A percentile compares a stretch with the other conserved stretches of the same genome.
These are phyloP conservation scores for Saccharomyces uvarum DNA, from an alignment of 1,139 yeast genomes.

Conservation along the genomic window DNA sequence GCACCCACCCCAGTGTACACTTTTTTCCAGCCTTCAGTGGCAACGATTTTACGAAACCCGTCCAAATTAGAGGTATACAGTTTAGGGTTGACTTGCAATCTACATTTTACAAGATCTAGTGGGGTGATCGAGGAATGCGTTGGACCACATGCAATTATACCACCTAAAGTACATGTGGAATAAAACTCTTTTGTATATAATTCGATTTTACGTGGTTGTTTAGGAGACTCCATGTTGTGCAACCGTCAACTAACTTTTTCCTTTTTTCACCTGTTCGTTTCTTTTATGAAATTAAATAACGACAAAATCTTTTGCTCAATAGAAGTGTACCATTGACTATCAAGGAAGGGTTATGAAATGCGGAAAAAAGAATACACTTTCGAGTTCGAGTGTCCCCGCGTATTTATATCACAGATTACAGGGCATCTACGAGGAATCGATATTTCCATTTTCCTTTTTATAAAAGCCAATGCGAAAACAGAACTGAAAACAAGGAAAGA, in stretches of 20 bases:
- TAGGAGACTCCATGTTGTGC: not conserved
- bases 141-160: slow-evolving; percentile 86
- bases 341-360: not conserved
- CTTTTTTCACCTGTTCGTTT: not conserved
- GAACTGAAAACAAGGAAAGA: not conserved
- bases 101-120: slow-evolving; percentile 83
- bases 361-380: not conserved
- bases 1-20: slow-evolving; percentile 85
- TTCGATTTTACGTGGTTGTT: slow-evolving; percentile 13
- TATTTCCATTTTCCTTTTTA: not conserved
- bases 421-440: not conserved
- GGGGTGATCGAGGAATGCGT: slow-evolving; percentile 92
- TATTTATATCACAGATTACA: not conserved
- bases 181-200: slow-evolving; percentile 67
- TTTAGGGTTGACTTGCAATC: slow-evolving; percentile 73
- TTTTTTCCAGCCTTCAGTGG: slow-evolving; percentile 63
- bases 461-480: not conserved
- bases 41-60: slow-evolving; percentile 69
- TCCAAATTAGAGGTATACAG: slow-evolving; percentile 68
- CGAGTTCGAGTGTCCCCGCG: not conserved
- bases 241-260: not conserved
- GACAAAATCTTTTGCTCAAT: not conserved
- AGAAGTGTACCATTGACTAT: not conserved
- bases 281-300: not conserved
- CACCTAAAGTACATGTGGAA: slow-evolving; percentile 81